Evolutionary conservation across 1,284 basidiomycete species (phyloP).

Genomic region (Cryptococcus depauperatus): DNA sequence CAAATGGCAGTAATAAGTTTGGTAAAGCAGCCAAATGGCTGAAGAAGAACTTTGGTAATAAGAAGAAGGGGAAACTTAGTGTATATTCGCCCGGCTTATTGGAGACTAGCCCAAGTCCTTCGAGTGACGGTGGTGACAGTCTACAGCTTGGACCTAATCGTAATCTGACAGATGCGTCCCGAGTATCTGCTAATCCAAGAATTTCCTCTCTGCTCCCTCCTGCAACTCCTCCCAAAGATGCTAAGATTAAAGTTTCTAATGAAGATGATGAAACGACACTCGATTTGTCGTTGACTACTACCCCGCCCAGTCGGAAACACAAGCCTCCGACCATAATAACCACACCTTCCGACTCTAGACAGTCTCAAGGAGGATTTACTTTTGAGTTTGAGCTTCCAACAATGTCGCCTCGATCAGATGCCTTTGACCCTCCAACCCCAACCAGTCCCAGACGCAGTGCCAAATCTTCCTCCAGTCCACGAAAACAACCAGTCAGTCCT

Average conservation of each 20-base stretch:
- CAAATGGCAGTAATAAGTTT: conserved; percentile 13
- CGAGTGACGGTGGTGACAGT: neutral
- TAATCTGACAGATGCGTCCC: neutral
- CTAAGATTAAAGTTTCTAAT: neutral
- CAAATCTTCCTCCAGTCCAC: conserved; percentile 24
- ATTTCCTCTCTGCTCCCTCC: neutral
- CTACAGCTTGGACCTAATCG: conserved; percentile 1
- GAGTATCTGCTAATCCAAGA: neutral
- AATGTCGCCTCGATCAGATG: conserved; percentile 42
- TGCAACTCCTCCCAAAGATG: conserved; percentile 1
- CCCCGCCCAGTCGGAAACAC: conserved; percentile 19
- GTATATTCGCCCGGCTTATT: neutral
- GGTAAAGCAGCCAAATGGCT: conserved; percentile 42
- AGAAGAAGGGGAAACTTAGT: conserved; percentile 26
- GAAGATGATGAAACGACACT: neutral
- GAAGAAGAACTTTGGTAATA: conserved; percentile 37
- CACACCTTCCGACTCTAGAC: conserved; percentile 9
- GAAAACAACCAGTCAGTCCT: conserved; percentile 30
- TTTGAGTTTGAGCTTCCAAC: conserved; percentile 46
- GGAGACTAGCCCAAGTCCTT: neutral
- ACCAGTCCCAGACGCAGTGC: conserved; percentile 5
- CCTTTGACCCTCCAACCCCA: conserved; percentile 38
- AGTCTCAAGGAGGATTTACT: conserved; percentile 15
- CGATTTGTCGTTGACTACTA: conserved; percentile 6
- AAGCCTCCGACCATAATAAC: conserved; percentile 33